A percentile compares a stretch with the other conserved stretches of the same genome.
phyloP scores from a whole-genome alignment of 768 basidiomycete genomes.

The Terana coerulea region DNA sequence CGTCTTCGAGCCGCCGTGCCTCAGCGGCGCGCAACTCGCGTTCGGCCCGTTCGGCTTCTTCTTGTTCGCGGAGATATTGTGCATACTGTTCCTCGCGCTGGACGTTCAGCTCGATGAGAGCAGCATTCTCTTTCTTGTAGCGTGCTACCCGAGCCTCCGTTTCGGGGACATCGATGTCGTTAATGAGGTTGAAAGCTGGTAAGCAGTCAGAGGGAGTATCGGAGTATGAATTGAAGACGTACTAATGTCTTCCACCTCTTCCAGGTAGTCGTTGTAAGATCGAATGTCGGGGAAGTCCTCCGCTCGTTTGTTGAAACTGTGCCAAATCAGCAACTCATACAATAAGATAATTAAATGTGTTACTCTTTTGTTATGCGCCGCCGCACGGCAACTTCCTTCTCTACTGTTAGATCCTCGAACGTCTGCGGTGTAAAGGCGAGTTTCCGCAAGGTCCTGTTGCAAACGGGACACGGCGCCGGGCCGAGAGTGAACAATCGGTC shows the following conservation, averaged over 20 bases:
- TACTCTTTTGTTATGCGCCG: constrained; percentile 88
- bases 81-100: constrained; percentile 78
- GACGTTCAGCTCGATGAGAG: constrained; percentile 77
- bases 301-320: constrained; percentile 88
- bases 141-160: constrained; percentile 82
- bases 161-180: constrained; percentile 73
- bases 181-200: constrained; percentile 91
- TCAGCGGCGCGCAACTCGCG: constrained; percentile 67
- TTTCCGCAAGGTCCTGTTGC: constrained; percentile 82
- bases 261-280: constrained; percentile 92
- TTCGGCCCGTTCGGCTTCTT: constrained; percentile 72
- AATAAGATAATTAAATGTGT: constrained; percentile 20
- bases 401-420: constrained; percentile 88
- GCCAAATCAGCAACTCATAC: neutral
- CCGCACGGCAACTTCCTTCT: constrained; percentile 91
- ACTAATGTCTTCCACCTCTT: constrained; percentile 93
- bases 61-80: constrained; percentile 69
- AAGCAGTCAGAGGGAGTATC: constrained; percentile 4
- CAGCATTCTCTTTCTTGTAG: constrained; percentile 79
- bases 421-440: constrained; percentile 95
- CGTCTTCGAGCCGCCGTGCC: constrained; percentile 63
- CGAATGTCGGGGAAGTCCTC: constrained; percentile 83
- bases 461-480: constrained; percentile 94
- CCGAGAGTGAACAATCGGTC: constrained; percentile 94
- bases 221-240: constrained; percentile 26